These are phyloP conservation scores for Xanthoparmelia taractica DNA, from an alignment of 495 filamentous ascomycete genomes.

Conservation along the genomic window DNA sequence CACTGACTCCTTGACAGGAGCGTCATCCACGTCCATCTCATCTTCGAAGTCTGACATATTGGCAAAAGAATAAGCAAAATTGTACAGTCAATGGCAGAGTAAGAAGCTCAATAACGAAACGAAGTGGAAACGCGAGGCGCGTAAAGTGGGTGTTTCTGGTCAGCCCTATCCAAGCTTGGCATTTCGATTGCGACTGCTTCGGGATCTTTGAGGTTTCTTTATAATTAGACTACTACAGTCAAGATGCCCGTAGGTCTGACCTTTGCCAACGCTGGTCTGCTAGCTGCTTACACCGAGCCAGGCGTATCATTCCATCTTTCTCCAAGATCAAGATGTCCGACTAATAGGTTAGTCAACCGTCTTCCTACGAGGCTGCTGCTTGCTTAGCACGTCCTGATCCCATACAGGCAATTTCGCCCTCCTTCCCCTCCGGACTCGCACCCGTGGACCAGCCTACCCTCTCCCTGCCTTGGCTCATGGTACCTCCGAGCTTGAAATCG, in stretches of 20 bases:
- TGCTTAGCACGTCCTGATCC: not conserved
- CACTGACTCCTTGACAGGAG: constrained; percentile 48
- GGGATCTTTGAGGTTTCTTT: not conserved
- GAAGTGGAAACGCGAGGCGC: constrained; percentile 8
- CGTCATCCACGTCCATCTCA: constrained; percentile 75
- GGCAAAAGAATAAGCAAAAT: not conserved
- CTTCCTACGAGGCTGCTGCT: constrained; percentile 26
- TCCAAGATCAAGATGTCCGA: constrained; percentile 64
- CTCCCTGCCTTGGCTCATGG: constrained; percentile 64
- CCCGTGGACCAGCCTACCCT: constrained; percentile 84
- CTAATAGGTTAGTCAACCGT: constrained; percentile 47
- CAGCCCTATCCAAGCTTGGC: constrained; percentile 16
- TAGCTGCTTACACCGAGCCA: constrained; percentile 31
- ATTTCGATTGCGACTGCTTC: constrained; percentile 8
- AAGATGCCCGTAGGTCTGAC: constrained; percentile 46
- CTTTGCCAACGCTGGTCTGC: not conserved
- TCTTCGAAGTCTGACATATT: constrained; percentile 89
- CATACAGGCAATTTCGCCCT: constrained; percentile 82
- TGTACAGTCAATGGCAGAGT: not conserved
- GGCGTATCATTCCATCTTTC: constrained; percentile 93
- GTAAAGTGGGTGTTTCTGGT: constrained; percentile 2
- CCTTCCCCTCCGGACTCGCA: constrained; percentile 84
- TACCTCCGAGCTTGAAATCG: constrained; percentile 61
- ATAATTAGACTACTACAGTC: constrained; percentile 5
- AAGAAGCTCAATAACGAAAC: not conserved